Conservation (phyloP, 2,329 filamentous ascomycete species). For the Aspergillus novoparasiticus region DNA sequence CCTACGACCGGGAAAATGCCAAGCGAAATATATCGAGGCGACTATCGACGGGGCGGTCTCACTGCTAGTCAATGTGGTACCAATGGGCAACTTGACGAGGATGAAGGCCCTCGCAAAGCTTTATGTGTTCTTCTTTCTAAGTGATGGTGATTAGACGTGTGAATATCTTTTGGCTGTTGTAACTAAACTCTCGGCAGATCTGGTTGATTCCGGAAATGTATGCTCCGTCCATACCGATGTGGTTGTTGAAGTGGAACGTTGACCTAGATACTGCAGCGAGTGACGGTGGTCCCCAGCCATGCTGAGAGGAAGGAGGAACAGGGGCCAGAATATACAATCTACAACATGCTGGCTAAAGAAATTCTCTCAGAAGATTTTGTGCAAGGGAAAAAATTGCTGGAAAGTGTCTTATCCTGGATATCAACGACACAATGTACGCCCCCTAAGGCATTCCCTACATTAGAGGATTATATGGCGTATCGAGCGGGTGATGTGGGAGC, state of each 20-base stretch:
- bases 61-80: constrained; percentile 9
- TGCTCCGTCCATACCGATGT: neutral
- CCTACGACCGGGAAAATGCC: neutral
- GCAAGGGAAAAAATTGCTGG: constrained; percentile 11
- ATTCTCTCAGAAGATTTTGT: constrained; percentile 8
- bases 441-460: neutral
- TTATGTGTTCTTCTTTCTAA: constrained; percentile 15
- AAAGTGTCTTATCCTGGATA: constrained; percentile 13
- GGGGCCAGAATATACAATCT: neutral
- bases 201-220: constrained; percentile 12
- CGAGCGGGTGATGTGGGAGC: constrained; percentile 14
- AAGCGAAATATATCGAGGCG: constrained; percentile 4
- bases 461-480: constrained; percentile 13
- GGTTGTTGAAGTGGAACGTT: neutral
- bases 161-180: neutral
- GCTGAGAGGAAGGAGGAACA: neutral
- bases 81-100: constrained; percentile 7
- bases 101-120: constrained; percentile 11
- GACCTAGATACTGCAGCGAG: neutral
- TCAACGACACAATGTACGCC: neutral
- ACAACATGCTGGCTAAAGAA: constrained; percentile 5
- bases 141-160: constrained; percentile 13
- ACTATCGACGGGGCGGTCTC: constrained; percentile 13
- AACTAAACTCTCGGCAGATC: constrained; percentile 4
- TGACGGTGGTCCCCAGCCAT: neutral